These are phyloP conservation scores for Rhizophora mangle DNA, from an alignment of 345 rosid genomes.

Conservation along the genomic window DNA sequence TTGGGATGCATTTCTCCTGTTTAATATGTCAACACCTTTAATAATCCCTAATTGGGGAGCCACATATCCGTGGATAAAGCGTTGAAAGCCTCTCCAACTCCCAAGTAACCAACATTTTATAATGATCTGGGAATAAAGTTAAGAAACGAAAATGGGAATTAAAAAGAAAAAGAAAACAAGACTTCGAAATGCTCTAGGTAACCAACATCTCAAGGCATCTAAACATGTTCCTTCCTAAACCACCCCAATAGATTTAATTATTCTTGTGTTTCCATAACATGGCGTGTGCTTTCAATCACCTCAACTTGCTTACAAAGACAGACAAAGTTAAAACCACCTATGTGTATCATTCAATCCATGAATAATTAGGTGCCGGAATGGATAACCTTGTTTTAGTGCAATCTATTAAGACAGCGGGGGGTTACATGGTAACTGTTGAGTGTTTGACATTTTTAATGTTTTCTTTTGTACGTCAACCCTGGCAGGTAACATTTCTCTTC, in stretches of 20 bases:
- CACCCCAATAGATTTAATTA: conserved; percentile 5
- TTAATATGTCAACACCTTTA: no score
- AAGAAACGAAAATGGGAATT: neutral
- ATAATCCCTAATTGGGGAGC: neutral
- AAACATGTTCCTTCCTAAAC: conserved; percentile 6
- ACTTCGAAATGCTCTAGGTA: neutral
- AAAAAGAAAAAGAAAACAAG: no score
- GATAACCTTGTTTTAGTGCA: conserved; percentile 13
- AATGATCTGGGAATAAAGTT: no score
- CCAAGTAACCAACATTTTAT: neutral
- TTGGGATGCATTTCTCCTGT: no score
- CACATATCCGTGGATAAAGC: neutral
- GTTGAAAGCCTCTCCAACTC: no score
- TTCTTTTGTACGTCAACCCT: conserved; percentile 9
- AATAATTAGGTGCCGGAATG: conserved; percentile 27
- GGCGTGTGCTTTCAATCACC: conserved; percentile 38
- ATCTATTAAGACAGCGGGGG: neutral
- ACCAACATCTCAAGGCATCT: conserved; percentile 4
- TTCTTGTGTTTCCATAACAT: neutral
- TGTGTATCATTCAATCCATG: neutral
- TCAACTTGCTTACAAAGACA: conserved; percentile 36
- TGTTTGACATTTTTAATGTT: neutral
- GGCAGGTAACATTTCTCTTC: conserved; percentile 8
- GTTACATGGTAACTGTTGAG: no score
- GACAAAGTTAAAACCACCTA: neutral